Conservation (phyloP, 805 yeast species). For the Hanseniaspora thailandica region DNA sequence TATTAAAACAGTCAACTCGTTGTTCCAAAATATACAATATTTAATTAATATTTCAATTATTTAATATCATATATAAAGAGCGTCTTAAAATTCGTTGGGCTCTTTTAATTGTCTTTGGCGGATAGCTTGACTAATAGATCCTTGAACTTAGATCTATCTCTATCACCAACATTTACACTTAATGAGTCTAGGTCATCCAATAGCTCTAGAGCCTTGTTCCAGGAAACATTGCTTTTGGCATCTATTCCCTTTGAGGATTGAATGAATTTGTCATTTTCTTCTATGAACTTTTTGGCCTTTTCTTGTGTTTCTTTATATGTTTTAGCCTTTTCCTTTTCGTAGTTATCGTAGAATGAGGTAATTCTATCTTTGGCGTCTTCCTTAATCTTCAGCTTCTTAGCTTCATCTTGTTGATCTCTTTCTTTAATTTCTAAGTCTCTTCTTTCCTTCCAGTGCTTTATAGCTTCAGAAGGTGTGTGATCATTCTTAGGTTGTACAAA, state of each 20-base stretch:
- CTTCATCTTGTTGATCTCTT: conserved; percentile 59
- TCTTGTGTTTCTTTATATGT: conserved; percentile 49
- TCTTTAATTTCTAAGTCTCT: conserved; percentile 66
- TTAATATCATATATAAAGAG: too few relatives aligned
- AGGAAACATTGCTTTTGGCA: conserved; percentile 68
- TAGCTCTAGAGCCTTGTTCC: conserved; percentile 55
- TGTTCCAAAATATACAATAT: too few relatives aligned
- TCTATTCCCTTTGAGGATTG: conserved; percentile 17
- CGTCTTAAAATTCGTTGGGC: too few relatives aligned
- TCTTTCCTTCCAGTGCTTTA: conserved; percentile 70
- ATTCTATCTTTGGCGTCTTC: conserved; percentile 69
- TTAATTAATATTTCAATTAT: too few relatives aligned
- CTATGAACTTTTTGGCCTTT: conserved; percentile 61
- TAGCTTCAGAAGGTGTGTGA: conserved; percentile 42
- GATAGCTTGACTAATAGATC: conserved; percentile 46
- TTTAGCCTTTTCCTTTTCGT: conserved; percentile 70
- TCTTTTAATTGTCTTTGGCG: neutral
- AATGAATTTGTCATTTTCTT: conserved; percentile 65
- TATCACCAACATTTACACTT: conserved; percentile 32
- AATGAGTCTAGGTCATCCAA: conserved; percentile 34
- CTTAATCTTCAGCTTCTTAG: conserved; percentile 54
- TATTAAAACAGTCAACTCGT: too few relatives aligned
- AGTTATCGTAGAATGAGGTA: conserved; percentile 85
- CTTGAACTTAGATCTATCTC: conserved; percentile 62
- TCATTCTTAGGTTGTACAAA: conserved; percentile 20